A percentile compares a stretch with the other conserved stretches of the same genome.
Conservation (phyloP, 73 alveolate genomes). For the Paramecium biaurelia region DNA sequence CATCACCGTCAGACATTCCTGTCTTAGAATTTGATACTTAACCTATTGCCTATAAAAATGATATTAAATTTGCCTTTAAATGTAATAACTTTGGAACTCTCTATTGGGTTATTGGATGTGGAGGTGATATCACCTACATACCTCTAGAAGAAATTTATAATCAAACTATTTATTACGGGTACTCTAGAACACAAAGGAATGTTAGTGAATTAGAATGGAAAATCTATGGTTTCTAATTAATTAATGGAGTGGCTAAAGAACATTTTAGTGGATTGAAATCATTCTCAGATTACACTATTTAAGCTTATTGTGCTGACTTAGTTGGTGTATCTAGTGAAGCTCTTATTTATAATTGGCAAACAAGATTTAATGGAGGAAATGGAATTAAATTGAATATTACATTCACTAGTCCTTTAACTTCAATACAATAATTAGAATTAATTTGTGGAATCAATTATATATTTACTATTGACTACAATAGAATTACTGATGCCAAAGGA, state of each 20-base stretch:
- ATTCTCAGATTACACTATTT: neutral
- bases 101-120: constrained; percentile 32
- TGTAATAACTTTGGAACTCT: neutral
- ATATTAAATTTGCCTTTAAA: neutral
- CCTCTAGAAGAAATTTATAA: neutral
- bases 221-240: neutral
- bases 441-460: constrained; percentile 14
- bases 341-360: neutral
- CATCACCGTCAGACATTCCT: neutral
- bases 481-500: neutral
- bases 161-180: neutral
- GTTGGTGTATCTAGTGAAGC: neutral
- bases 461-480: neutral
- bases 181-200: constrained; percentile 1
- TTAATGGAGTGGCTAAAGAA: neutral
- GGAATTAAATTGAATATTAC: constrained; percentile 24
- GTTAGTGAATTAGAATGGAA: constrained; percentile 5
- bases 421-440: neutral
- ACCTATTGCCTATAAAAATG: constrained; percentile 22
- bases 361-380: constrained; percentile 6
- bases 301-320: neutral
- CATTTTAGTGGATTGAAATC: constrained; percentile 1
- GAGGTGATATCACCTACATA: neutral
- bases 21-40: neutral
- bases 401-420: neutral